Evolutionary conservation across 441 rosid genomes (phyloP).

Genomic region (Gossypium trilobum): DNA sequence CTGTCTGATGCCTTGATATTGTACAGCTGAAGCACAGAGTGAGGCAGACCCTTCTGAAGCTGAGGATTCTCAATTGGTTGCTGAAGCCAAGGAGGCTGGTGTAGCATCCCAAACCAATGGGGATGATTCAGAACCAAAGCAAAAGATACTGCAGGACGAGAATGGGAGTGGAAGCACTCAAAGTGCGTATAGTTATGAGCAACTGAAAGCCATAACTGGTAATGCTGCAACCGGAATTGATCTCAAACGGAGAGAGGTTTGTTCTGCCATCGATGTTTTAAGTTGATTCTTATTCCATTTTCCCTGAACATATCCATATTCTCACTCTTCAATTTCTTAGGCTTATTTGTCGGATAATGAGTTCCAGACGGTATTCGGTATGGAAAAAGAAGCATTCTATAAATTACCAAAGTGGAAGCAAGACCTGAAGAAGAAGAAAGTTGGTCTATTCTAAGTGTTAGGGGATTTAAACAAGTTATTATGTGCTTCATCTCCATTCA

Average conservation of each 20-base stretch:
- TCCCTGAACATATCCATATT: neutral
- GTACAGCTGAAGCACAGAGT: conserved; percentile 23
- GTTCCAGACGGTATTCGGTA: conserved; percentile 61
- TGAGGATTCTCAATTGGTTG: conserved; percentile 25
- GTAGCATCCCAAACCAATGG: conserved; percentile 35
- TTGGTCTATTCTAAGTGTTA: conserved; percentile 59
- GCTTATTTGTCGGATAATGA: conserved; percentile 85
- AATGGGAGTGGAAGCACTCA: conserved; percentile 24
- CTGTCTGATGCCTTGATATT: conserved; percentile 4
- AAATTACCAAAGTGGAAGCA: conserved; percentile 92
- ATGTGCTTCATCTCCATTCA: conserved; percentile 15
- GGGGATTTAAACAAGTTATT: conserved; percentile 11
- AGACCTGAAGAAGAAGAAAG: conserved; percentile 83
- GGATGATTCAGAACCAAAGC: conserved; percentile 27
- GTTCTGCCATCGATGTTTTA: conserved; percentile 13
- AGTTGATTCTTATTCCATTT: conserved; percentile 5
- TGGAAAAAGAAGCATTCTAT: conserved; percentile 53
- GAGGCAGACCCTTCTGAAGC: conserved; percentile 21
- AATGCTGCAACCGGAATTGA: conserved; percentile 53
- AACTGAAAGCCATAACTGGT: conserved; percentile 74
- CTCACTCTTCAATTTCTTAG: conserved; percentile 29
- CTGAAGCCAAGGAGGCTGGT: conserved; percentile 47
- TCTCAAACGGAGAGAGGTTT: conserved; percentile 69
- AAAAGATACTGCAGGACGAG: conserved; percentile 29
- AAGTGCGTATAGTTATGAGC: conserved; percentile 67